A percentile compares a stretch with the other conserved stretches of the same genome.
Evolutionary conservation across 257 asterid species (phyloP).

Genomic region (Solanum arcanum): DNA sequence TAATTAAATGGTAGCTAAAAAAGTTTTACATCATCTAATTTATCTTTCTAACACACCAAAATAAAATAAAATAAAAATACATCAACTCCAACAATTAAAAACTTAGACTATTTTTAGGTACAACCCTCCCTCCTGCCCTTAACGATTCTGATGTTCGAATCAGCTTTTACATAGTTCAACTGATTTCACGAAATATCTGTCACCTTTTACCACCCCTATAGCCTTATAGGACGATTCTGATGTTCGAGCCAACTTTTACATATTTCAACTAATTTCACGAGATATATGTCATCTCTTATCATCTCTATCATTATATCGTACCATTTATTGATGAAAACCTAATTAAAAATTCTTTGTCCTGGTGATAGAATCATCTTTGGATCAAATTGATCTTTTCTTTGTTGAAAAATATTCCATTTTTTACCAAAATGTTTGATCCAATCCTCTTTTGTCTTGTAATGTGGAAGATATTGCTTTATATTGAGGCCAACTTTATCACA

Average conservation of each 20-base stretch:
- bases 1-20: neutral
- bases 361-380: conserved; percentile 39
- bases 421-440: conserved; percentile 42
- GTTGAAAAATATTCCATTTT: conserved; percentile 35
- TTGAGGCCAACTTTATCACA: conserved; percentile 23
- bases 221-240: neutral
- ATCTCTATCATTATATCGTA: too few species aligned
- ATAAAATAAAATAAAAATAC: neutral
- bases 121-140: neutral
- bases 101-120: neutral
- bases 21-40: neutral
- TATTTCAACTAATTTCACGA: too few species aligned
- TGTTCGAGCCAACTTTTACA: too few species aligned
- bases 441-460: conserved; percentile 26
- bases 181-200: too few species aligned
- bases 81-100: neutral
- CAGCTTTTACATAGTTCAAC: too few species aligned
- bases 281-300: too few species aligned
- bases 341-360: conserved; percentile 28
- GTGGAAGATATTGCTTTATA: conserved; percentile 43
- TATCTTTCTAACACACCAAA: neutral
- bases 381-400: conserved; percentile 28
- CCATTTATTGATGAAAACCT: neutral
- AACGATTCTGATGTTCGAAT: too few species aligned
- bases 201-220: fast-evolving